Evolutionary conservation across 139 green algal genomes (phyloP).

Genomic region (Gonium pectorale): DNA sequence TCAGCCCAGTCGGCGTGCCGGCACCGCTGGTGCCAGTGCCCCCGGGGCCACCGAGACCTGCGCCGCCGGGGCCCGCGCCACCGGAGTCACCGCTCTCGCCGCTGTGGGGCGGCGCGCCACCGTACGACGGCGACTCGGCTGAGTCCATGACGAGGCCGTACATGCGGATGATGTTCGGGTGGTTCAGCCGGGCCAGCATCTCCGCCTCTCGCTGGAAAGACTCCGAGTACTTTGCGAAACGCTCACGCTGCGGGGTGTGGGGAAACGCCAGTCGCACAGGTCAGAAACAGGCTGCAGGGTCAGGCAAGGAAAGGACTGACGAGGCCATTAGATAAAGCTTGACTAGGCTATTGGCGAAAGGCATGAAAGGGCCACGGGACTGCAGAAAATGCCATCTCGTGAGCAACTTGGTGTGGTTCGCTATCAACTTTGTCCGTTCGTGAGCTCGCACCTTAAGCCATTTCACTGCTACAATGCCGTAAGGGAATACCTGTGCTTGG

Average conservation of each 20-base stretch:
- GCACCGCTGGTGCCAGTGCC: background rate
- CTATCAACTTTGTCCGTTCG: no score
- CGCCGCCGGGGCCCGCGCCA: background rate
- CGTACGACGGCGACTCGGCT: background rate
- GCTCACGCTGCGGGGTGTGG: slow-evolving; percentile 61
- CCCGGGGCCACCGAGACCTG: slow-evolving; percentile 27
- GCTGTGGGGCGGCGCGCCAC: background rate
- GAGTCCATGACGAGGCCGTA: slow-evolving; percentile 86
- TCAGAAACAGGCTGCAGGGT: no score
- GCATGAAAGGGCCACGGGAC: no score
- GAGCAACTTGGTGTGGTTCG: no score
- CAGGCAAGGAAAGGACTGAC: no score
- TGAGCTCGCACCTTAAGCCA: slow-evolving; percentile 85
- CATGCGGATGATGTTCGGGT: slow-evolving; percentile 95
- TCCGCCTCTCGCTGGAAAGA: slow-evolving; percentile 88
- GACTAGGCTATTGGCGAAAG: no score
- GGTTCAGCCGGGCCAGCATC: slow-evolving; percentile 86
- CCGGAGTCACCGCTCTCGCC: background rate
- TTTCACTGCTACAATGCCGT: slow-evolving; percentile 86
- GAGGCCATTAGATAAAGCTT: no score
- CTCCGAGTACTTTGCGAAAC: slow-evolving; percentile 75
- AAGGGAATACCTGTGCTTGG: slow-evolving; percentile 71
- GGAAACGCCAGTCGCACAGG: no score
- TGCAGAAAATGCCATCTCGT: no score
- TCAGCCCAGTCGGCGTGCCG: slow-evolving; percentile 42